A percentile compares a stretch with the other conserved stretches of the same genome.
phyloP scores from a whole-genome alignment of 768 basidiomycete genomes.

The Phlebiopsis gigantea region DNA sequence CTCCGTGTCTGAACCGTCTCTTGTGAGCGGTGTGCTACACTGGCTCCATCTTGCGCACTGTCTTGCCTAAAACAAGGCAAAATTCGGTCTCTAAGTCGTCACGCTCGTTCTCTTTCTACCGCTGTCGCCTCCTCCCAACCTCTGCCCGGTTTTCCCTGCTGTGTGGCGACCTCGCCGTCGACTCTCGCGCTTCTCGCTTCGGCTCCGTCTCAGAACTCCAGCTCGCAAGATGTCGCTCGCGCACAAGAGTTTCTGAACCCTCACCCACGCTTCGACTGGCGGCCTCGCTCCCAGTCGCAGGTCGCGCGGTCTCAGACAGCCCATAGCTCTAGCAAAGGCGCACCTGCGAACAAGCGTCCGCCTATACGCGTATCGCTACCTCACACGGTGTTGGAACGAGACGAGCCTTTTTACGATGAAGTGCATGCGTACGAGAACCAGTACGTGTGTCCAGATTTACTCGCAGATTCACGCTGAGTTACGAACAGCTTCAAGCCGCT shows the following conservation, averaged over 20 bases:
- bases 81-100: no score
- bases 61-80: not conserved
- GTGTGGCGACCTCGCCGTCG: not conserved
- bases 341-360: not conserved
- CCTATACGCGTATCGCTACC: not conserved
- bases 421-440: slow-evolving; percentile 49
- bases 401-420: slow-evolving; percentile 43
- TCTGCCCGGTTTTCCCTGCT: not conserved
- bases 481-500: slow-evolving; percentile 40
- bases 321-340: not conserved
- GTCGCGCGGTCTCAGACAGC: not conserved
- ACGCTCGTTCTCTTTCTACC: not conserved
- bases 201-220: not conserved
- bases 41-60: not conserved
- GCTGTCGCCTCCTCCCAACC: not conserved
- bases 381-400: slow-evolving; percentile 7
- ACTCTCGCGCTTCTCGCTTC: not conserved
- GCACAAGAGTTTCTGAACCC: not conserved
- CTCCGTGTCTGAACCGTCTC: not conserved
- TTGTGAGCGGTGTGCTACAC: not conserved
- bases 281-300: not conserved
- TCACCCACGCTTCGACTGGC: not conserved
- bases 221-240: not conserved
- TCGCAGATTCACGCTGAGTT: not conserved
- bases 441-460: slow-evolving; percentile 32